Percentiles rank a stretch among this genome's conserved stretches.
Conservation (phyloP, 371 early-diverging fungal genomes). For the Syncephalastrum sp. region DNA sequence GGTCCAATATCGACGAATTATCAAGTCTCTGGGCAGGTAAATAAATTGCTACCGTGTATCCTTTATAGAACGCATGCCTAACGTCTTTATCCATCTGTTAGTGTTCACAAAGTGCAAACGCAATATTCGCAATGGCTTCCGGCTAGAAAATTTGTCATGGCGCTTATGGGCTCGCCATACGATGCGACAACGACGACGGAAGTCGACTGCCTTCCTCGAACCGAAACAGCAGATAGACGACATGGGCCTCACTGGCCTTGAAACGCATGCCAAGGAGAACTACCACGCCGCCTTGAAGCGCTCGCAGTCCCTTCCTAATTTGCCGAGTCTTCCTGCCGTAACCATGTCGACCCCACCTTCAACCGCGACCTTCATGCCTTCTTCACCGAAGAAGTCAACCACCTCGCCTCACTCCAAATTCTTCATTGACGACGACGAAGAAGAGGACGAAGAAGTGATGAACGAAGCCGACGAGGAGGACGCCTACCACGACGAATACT, state of each 20-base stretch:
- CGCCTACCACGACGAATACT: not conserved
- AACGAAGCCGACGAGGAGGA: not conserved
- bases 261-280: too few species aligned
- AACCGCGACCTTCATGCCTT: too few species aligned
- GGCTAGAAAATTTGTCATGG: conserved; percentile 52
- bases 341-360: too few species aligned
- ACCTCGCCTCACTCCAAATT: conserved; percentile 1
- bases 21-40: conserved; percentile 25
- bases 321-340: too few species aligned
- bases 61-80: not conserved
- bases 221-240: not conserved
- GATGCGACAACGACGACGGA: conserved; percentile 12
- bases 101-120: conserved; percentile 51
- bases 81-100: conserved; percentile 1
- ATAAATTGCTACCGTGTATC: not conserved
- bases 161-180: conserved; percentile 38
- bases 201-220: too few species aligned
- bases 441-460: conserved; percentile 4
- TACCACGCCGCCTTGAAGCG: too few species aligned
- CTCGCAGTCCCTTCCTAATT: too few species aligned
- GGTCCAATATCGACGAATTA: conserved; percentile 21
- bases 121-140: conserved; percentile 44
- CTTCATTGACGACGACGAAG: conserved; percentile 13
- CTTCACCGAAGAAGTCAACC: too few species aligned
- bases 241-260: not conserved